These are phyloP conservation scores for Stenocarpella maydis DNA, from an alignment of 2,329 filamentous ascomycete genomes.

Conservation along the genomic window DNA sequence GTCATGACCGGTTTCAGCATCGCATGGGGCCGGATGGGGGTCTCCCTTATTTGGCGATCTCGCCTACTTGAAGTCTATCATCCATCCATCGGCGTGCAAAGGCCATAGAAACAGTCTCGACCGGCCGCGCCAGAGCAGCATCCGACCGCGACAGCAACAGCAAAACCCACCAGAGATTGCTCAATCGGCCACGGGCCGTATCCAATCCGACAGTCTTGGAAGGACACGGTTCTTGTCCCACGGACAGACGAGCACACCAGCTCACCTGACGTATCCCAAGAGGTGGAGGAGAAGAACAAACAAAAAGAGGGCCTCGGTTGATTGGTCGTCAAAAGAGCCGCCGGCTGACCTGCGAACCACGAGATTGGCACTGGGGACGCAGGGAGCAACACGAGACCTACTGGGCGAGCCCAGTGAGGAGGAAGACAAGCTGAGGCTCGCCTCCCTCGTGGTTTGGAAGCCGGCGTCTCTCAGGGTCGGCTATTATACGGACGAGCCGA, in stretches of 20 bases:
- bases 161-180: background rate
- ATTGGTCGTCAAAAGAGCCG: background rate
- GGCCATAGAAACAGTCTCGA: background rate
- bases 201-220: slow-evolving; percentile 2
- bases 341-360: slow-evolving; percentile 4
- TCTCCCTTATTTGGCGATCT: background rate
- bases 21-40: background rate
- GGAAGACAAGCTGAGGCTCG: background rate
- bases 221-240: slow-evolving; percentile 1
- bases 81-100: too few relatives aligned
- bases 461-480: background rate
- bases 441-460: slow-evolving; percentile 5
- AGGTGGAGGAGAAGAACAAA: slow-evolving; percentile 7
- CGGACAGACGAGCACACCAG: slow-evolving; percentile 11
- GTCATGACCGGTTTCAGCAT: background rate
- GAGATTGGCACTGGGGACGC: slow-evolving; percentile 8
- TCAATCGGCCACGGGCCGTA: background rate
- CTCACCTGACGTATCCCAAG: slow-evolving; percentile 19
- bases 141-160: background rate
- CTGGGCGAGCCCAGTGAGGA: slow-evolving; percentile 6
- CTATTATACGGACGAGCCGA: background rate
- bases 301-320: slow-evolving; percentile 20
- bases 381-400: slow-evolving; percentile 9
- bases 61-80: background rate
- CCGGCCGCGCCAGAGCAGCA: background rate